A percentile compares a stretch with the other conserved stretches of the same genome.
Conservation (phyloP, 345 rosid genomes). For the Syzygium grande region DNA sequence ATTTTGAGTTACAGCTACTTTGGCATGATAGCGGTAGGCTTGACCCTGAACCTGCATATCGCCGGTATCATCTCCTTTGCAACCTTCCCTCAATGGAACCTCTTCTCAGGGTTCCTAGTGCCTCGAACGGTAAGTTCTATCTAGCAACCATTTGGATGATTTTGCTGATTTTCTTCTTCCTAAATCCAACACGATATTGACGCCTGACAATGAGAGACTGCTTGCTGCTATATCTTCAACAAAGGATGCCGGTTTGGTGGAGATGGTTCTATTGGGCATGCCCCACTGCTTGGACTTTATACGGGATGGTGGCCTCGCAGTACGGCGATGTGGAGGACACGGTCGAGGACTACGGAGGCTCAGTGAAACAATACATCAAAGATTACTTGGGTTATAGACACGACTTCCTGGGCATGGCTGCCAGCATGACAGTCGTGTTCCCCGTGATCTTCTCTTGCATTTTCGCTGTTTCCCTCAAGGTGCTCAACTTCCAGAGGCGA, state of each 20-base stretch:
- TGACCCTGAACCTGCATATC: slow-evolving; percentile 31
- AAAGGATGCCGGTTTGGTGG: slow-evolving; percentile 39
- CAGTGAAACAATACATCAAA: slow-evolving; percentile 6
- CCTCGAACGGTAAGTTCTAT: slow-evolving; percentile 16
- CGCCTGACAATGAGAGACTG: not conserved
- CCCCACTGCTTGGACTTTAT: slow-evolving; percentile 25
- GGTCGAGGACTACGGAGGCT: slow-evolving; percentile 4
- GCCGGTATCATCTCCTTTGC: slow-evolving; percentile 19
- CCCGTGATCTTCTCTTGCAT: slow-evolving; percentile 10
- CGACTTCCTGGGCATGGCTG: slow-evolving; percentile 25
- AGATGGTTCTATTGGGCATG: slow-evolving; percentile 37
- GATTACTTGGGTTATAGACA: slow-evolving; percentile 11
- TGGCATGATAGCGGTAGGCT: slow-evolving; percentile 30
- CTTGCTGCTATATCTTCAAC: not conserved
- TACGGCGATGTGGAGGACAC: slow-evolving; percentile 11
- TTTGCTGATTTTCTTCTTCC: not conserved
- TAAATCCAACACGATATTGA: not conserved
- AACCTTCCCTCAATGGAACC: slow-evolving; percentile 25
- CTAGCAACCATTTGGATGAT: not conserved
- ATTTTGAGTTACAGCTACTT: slow-evolving; percentile 31
- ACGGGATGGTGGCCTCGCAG: slow-evolving; percentile 25
- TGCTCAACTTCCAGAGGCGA: slow-evolving; percentile 21
- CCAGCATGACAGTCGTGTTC: slow-evolving; percentile 10
- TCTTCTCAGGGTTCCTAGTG: slow-evolving; percentile 29
- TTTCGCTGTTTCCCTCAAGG: slow-evolving; percentile 13